A percentile compares a stretch with the other conserved stretches of the same genome.
Conservation (phyloP, 164 flowering plant species). For the Sextonia rubra region DNA sequence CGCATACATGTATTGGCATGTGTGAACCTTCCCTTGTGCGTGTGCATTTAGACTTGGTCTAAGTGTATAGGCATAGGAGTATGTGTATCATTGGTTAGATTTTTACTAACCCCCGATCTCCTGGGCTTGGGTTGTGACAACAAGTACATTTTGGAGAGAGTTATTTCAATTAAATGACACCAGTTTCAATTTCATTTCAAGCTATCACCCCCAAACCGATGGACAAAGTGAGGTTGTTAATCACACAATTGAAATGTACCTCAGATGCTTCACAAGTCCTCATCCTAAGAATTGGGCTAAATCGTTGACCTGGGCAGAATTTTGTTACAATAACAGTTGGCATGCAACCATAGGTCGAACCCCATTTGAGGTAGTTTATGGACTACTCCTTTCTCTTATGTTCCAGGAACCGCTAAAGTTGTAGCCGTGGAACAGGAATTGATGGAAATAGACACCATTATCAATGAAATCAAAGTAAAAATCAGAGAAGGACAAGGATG, state of each 20-base stretch:
- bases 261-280: background rate
- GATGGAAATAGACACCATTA: too few species aligned
- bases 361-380: background rate
- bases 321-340: background rate
- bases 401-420: background rate
- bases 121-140: too few species aligned
- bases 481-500: background rate
- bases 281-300: background rate
- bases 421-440: background rate
- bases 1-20: too few species aligned
- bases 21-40: too few species aligned
- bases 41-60: too few species aligned
- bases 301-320: conserved; percentile 4
- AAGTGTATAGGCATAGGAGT: too few species aligned
- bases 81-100: too few species aligned
- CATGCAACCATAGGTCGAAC: background rate
- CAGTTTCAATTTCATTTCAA: too few species aligned
- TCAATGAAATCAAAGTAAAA: background rate
- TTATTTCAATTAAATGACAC: background rate
- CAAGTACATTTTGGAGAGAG: background rate
- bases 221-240: background rate
- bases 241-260: background rate
- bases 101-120: too few species aligned
- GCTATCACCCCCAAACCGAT: background rate
- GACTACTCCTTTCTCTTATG: background rate